Percentiles rank a stretch among this genome's conserved stretches.
Conservation (phyloP, 2,329 filamentous ascomycete species). For the Colletotrichum godetiae region DNA sequence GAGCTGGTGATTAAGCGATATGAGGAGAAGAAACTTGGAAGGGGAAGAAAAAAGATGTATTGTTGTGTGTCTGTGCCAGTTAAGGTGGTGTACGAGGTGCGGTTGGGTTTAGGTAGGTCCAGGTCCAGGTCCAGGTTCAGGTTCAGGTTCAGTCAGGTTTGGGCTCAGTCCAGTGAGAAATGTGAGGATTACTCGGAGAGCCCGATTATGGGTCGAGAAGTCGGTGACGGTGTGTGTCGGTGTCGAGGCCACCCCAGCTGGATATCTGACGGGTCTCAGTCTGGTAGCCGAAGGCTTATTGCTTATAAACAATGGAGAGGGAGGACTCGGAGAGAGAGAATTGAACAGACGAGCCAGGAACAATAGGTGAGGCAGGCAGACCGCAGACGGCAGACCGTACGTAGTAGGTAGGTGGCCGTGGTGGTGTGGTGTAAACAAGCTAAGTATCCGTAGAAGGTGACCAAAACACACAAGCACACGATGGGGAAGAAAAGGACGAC, state of each 20-base stretch:
- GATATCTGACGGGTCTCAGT: background rate
- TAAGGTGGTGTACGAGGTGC: background rate
- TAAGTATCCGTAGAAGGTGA: background rate
- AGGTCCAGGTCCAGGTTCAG: background rate
- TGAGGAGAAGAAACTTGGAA: background rate
- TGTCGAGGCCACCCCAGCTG: background rate
- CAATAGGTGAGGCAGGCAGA: background rate
- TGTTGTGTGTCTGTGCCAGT: background rate
- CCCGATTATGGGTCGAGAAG: constrained; percentile 4
- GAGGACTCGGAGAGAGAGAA: background rate
- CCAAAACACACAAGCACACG: background rate
- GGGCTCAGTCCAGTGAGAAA: background rate
- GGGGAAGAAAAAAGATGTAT: background rate
- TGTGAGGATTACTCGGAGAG: constrained; percentile 5
- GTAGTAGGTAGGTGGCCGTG: background rate
- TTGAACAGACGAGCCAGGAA: background rate
- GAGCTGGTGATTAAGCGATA: no score
- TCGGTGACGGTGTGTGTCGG: background rate
- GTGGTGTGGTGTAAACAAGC: constrained; percentile 2
- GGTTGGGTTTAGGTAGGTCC: background rate
- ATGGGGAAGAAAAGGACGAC: background rate
- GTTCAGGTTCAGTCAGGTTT: background rate
- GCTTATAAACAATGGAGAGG: background rate
- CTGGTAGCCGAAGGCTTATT: background rate
- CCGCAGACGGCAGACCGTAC: no score